These are phyloP conservation scores for Kwoniella shivajii DNA, from an alignment of 1,284 basidiomycete genomes.

Conservation along the genomic window DNA sequence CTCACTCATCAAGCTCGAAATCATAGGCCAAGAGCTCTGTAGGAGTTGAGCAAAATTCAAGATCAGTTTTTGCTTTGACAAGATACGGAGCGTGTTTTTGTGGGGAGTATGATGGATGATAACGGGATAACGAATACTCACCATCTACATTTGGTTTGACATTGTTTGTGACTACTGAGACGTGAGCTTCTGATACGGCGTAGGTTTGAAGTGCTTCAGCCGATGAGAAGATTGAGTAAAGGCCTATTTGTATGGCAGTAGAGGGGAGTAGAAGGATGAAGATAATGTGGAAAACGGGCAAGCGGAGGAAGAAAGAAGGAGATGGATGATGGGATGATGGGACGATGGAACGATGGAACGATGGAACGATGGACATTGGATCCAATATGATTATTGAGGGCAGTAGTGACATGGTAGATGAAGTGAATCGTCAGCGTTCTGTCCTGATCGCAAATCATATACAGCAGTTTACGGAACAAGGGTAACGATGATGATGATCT, in stretches of 20 bases:
- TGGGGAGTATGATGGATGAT: background rate
- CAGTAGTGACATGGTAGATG: too few species aligned
- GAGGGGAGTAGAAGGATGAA: background rate
- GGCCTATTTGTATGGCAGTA: conserved; percentile 25
- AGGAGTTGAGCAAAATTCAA: background rate
- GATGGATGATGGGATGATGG: too few species aligned
- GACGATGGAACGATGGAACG: too few species aligned
- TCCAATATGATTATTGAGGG: too few species aligned
- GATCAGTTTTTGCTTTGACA: background rate
- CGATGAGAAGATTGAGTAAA: conserved; percentile 51
- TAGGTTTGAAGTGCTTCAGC: conserved; percentile 47
- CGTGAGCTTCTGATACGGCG: conserved; percentile 49
- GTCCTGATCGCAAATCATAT: background rate
- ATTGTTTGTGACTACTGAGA: conserved; percentile 44
- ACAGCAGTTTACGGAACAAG: background rate
- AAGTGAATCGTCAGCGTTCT: too few species aligned
- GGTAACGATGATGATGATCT: background rate
- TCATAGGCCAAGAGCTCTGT: conserved; percentile 53
- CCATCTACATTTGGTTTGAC: conserved; percentile 47
- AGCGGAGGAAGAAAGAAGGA: background rate
- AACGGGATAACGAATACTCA: conserved; percentile 24
- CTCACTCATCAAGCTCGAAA: conserved; percentile 49
- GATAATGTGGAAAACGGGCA: background rate
- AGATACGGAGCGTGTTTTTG: background rate
- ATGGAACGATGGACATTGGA: too few species aligned